Conservation (phyloP, 805 yeast species). For the Komagataella populi region DNA sequence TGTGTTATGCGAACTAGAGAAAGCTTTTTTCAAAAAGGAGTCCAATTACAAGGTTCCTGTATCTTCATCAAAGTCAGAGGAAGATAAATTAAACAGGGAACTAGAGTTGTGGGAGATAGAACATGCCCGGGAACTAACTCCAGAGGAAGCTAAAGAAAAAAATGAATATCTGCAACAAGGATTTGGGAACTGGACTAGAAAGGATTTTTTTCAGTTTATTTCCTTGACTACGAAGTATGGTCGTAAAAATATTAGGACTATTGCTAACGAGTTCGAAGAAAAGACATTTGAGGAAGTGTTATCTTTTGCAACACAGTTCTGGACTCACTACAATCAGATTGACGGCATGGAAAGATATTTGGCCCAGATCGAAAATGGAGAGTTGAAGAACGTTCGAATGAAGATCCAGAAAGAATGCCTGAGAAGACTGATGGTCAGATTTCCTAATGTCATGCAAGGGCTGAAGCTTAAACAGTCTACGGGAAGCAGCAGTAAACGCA, state of each 20-base stretch:
- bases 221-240: conserved; percentile 63
- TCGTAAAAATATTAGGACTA: conserved; percentile 30
- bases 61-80: conserved; percentile 36
- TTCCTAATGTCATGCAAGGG: conserved; percentile 82
- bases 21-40: conserved; percentile 44
- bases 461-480: conserved; percentile 58
- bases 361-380: conserved; percentile 61
- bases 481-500: conserved; percentile 46
- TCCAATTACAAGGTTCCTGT: conserved; percentile 41
- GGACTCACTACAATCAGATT: conserved; percentile 45
- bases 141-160: conserved; percentile 44
- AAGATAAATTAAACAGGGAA: conserved; percentile 19
- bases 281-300: conserved; percentile 48
- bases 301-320: conserved; percentile 44
- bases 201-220: conserved; percentile 62
- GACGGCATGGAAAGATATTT: conserved; percentile 64
- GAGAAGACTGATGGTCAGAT: conserved; percentile 34
- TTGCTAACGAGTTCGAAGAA: conserved; percentile 40
- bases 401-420: conserved; percentile 32
- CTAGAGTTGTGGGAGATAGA: conserved; percentile 44
- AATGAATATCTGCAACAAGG: conserved; percentile 39
- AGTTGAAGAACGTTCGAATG: conserved; percentile 45
- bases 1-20: conserved; percentile 48
- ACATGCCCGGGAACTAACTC: conserved; percentile 42
- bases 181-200: conserved; percentile 55